Evolutionary conservation across 495 filamentous ascomycete genomes (phyloP).

Genomic region (Neurospora tetrasperma): DNA sequence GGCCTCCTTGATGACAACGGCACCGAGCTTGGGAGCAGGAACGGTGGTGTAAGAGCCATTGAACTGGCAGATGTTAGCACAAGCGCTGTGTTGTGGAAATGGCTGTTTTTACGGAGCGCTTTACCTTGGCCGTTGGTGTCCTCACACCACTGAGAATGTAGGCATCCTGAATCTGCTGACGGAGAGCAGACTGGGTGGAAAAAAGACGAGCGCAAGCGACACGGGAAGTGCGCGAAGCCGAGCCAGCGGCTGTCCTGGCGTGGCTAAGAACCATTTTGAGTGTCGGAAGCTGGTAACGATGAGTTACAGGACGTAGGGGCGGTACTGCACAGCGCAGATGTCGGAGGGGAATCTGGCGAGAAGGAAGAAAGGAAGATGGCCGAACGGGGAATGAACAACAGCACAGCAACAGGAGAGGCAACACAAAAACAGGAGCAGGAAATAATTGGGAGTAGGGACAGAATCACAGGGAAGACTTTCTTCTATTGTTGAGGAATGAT

Average conservation of each 20-base stretch:
- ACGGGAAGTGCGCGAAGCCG: background rate
- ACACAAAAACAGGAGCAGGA: background rate
- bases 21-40: slow-evolving; percentile 74
- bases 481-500: background rate
- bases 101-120: background rate
- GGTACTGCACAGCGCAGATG: background rate
- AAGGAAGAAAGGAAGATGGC: background rate
- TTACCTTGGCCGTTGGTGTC: slow-evolving; percentile 80
- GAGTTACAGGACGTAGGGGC: background rate
- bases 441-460: background rate
- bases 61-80: slow-evolving; percentile 50
- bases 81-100: background rate
- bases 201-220: slow-evolving; percentile 48
- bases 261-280: background rate
- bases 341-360: background rate
- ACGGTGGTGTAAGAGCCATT: slow-evolving; percentile 79
- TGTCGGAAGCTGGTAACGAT: background rate
- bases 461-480: background rate
- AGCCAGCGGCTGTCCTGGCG: background rate
- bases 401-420: background rate
- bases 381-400: background rate
- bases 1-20: slow-evolving; percentile 81
- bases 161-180: slow-evolving; percentile 68
- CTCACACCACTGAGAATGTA: slow-evolving; percentile 85
- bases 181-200: slow-evolving; percentile 46